Base-by-base conservation (phyloP, 2,329 filamentous ascomycete genomes). In the Trichoderma sp. region DNA sequence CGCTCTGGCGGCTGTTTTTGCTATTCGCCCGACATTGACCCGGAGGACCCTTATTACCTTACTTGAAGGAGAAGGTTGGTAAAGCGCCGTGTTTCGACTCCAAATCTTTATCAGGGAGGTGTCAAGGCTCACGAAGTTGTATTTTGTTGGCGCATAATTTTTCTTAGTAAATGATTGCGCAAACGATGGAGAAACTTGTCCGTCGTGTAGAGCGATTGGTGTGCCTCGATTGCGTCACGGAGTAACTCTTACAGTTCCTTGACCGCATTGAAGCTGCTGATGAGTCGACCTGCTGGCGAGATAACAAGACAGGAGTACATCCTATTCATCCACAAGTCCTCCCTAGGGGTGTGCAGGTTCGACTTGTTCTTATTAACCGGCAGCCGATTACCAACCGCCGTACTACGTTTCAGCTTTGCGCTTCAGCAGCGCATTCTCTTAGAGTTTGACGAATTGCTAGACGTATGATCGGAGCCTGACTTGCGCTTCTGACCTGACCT, bases 241-340 rank as follows among this genome's bases (percentile, higher is more conserved):
- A 73, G 11, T 7, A 32, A 18, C 61, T 73, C 71, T 5, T 68
- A 56, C 18, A 73, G 67, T 32, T 73, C 73, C 14, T 28, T 51
- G 57, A 69, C 24, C 6, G 73, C 63, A 18, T 21, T 58, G 30
- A 71, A 74, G 5, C 71, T 24, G 36, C 60, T 70, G 5, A 74
- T 72, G 6, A 61, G 39, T 28, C 72, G 68, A 2, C 67, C 72
- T 4, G 68, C 67, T 14, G 73, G 73, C n/a, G 72, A 66, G 53
- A 73, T 18, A 15, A 72, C 51, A 14, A 73, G 70, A 15, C 70
- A 64, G 70, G 69, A 65, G 36, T 65, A 66, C 26, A 73, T 73
- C 18, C 73, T 66, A 26, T 78, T 74, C 18, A 72, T 63, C 56
- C 57, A 76, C 15, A 30, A 61, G 12, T 72, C 72, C 39, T 74